Conservation (phyloP, 352 stramenopile genomes). For the Aphanomyces euteiches region DNA sequence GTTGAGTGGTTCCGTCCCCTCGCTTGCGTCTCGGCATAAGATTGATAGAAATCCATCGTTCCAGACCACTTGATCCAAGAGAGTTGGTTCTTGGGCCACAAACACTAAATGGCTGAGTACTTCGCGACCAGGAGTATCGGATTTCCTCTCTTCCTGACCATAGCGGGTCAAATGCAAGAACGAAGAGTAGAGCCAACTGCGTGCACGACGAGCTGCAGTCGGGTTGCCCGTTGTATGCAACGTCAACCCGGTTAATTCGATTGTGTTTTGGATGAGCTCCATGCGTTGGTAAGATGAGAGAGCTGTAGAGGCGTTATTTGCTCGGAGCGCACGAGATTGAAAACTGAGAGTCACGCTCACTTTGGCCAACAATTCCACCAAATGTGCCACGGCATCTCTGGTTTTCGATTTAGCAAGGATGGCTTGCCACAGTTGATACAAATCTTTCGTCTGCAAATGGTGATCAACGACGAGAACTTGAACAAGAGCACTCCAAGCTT, state of each 20-base stretch:
- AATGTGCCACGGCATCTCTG: constrained; percentile 47
- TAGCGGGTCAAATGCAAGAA: constrained; percentile 59
- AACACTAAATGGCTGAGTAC: neutral
- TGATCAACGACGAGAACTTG: constrained; percentile 80
- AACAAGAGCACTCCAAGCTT: constrained; percentile 69
- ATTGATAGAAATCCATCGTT: constrained; percentile 30
- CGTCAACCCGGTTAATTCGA: constrained; percentile 43
- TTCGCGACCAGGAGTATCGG: neutral
- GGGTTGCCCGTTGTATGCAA: constrained; percentile 61
- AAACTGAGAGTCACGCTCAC: constrained; percentile 63
- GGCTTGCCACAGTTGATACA: constrained; percentile 57
- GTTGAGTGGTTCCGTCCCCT: constrained; percentile 66
- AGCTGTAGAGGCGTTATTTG: neutral
- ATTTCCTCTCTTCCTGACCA: constrained; percentile 7
- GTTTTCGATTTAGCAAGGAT: constrained; percentile 64
- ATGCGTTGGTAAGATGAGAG: constrained; percentile 33
- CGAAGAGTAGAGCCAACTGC: constrained; percentile 74
- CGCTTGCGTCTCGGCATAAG: constrained; percentile 69
- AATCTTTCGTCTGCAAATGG: constrained; percentile 57
- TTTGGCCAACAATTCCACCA: constrained; percentile 71
- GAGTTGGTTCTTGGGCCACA: neutral
- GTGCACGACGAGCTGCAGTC: constrained; percentile 64
- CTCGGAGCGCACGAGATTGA: constrained; percentile 35
- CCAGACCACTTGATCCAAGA: neutral
- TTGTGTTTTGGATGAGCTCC: constrained; percentile 60